These are phyloP conservation scores for Cruciata laevipes DNA, from an alignment of 257 asterid species.

Conservation along the genomic window DNA sequence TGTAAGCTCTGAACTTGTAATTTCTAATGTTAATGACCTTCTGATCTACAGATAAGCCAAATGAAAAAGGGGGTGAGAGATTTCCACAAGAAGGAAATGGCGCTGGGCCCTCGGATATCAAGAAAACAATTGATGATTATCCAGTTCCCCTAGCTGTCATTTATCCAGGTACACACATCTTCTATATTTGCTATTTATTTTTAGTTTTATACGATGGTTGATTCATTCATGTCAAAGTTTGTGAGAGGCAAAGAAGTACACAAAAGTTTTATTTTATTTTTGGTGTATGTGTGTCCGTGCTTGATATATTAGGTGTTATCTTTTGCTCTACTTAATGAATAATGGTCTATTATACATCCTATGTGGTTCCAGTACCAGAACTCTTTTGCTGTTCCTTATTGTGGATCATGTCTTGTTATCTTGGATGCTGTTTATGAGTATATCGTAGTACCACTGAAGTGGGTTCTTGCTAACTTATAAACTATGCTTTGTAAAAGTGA, in stretches of 20 bases:
- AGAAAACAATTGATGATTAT: too few relatives aligned
- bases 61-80: constrained; percentile 18
- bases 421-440: background rate
- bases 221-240: too few relatives aligned
- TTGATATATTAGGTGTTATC: too few relatives aligned
- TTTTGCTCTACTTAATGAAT: too few relatives aligned
- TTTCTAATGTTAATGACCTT: background rate
- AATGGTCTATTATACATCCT: background rate
- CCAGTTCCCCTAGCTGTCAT: too few relatives aligned
- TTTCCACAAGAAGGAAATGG: constrained; percentile 1
- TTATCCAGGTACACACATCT: too few relatives aligned
- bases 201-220: too few relatives aligned
- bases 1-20: background rate
- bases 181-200: too few relatives aligned
- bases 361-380: background rate
- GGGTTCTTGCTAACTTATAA: background rate
- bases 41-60: constrained; percentile 35
- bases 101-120: background rate
- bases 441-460: background rate
- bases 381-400: background rate
- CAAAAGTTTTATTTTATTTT: too few relatives aligned
- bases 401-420: background rate
- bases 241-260: too few relatives aligned
- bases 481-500: background rate
- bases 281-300: too few relatives aligned